These are phyloP conservation scores for Curvularia hawaiiensis DNA, from an alignment of 2,329 filamentous ascomycete genomes.

Conservation along the genomic window DNA sequence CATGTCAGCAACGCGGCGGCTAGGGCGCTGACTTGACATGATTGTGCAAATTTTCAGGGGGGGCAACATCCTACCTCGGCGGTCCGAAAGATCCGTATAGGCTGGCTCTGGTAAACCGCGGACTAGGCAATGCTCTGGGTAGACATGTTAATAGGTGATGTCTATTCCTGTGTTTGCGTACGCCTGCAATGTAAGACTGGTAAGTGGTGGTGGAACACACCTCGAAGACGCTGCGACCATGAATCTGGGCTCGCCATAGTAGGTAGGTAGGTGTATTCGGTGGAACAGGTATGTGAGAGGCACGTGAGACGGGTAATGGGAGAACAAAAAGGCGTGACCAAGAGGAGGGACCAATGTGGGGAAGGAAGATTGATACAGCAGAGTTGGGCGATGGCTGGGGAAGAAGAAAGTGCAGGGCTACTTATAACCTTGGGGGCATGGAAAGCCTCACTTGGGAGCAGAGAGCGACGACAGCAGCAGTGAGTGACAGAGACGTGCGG, in stretches of 20 bases:
- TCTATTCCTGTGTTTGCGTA: background rate
- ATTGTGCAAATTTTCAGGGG: background rate
- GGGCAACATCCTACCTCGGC: conserved; percentile 35
- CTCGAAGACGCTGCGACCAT: conserved; percentile 39
- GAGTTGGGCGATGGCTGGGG: background rate
- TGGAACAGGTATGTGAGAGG: background rate
- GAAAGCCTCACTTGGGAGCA: conserved; percentile 11
- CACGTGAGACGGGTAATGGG: background rate
- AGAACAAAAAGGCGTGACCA: background rate
- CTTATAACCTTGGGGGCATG: conserved; percentile 12
- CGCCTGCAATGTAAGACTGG: background rate
- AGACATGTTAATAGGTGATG: background rate
- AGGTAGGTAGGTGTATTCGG: background rate
- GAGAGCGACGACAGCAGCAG: conserved; percentile 9
- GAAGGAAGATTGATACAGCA: conserved; percentile 2
- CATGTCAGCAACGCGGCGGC: conserved; percentile 2
- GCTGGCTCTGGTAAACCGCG: conserved; percentile 32
- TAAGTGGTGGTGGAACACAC: conserved; percentile 17
- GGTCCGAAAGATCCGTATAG: conserved; percentile 46
- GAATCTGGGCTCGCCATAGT: conserved; percentile 28
- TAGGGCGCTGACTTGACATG: background rate
- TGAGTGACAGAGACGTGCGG: conserved; percentile 23
- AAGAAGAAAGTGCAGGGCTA: conserved; percentile 4
- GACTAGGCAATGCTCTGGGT: conserved; percentile 41
- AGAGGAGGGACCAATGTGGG: background rate